These are phyloP conservation scores for Metschnikowia cerradonensis DNA, from an alignment of 805 yeast genomes.

Conservation along the genomic window DNA sequence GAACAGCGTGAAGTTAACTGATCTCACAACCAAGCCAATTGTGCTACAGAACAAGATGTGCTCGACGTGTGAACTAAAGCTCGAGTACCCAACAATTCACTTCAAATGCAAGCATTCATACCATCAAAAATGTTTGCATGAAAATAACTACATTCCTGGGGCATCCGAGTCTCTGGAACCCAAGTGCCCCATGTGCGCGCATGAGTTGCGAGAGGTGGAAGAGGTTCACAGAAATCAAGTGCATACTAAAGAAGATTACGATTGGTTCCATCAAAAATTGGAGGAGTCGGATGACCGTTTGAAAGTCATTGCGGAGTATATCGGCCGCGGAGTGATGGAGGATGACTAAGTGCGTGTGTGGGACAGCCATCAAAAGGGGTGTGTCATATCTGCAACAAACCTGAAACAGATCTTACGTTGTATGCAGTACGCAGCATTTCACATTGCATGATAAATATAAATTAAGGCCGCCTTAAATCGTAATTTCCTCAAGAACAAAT, in stretches of 20 bases:
- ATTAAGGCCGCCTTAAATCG: background rate
- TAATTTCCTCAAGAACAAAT: background rate
- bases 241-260: constrained; percentile 57
- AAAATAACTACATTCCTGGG: constrained; percentile 32
- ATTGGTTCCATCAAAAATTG: constrained; percentile 57
- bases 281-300: constrained; percentile 57
- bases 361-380: background rate
- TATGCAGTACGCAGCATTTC: background rate
- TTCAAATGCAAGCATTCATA: constrained; percentile 84
- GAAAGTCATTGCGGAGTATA: constrained; percentile 71
- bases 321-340: constrained; percentile 86
- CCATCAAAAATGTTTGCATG: constrained; percentile 74
- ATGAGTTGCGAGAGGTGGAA: constrained; percentile 64
- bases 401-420: constrained; percentile 6
- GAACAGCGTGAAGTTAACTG: constrained; percentile 51
- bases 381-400: constrained; percentile 15
- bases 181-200: constrained; percentile 70
- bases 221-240: constrained; percentile 58
- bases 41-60: constrained; percentile 64
- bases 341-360: constrained; percentile 7
- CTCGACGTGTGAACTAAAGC: constrained; percentile 54
- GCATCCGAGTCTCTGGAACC: constrained; percentile 10
- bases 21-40: constrained; percentile 42
- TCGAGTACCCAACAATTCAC: constrained; percentile 78
- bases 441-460: background rate